Conservation (phyloP, 108 stramenopile genomes). For the Nitzschia sp. region DNA sequence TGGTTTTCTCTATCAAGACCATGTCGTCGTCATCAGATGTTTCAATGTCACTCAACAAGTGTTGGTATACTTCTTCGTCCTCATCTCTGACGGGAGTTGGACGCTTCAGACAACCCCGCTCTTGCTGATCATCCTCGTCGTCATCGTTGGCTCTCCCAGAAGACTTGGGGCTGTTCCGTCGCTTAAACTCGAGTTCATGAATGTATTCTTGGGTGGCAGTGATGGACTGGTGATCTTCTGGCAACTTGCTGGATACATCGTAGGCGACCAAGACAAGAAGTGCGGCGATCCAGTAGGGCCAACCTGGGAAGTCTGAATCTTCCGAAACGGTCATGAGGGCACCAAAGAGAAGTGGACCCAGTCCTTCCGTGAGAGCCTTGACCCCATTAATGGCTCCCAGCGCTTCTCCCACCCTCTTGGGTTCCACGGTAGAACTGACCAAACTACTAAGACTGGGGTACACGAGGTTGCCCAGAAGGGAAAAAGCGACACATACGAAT, state of each 20-base stretch:
- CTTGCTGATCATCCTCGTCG: not conserved
- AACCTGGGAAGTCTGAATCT: constrained; percentile 65
- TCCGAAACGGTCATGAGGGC: constrained; percentile 76
- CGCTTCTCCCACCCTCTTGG: constrained; percentile 85
- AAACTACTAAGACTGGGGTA: constrained; percentile 88
- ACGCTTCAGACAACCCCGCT: not conserved
- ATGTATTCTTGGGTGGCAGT: constrained; percentile 39
- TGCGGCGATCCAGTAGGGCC: constrained; percentile 64
- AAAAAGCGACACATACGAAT: constrained; percentile 81
- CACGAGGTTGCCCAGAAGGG: constrained; percentile 87
- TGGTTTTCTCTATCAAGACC: not conserved
- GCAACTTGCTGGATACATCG: constrained; percentile 43
- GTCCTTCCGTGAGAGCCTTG: constrained; percentile 92
- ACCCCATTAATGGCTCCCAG: constrained; percentile 94
- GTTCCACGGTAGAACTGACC: constrained; percentile 81
- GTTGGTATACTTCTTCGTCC: constrained; percentile 37
- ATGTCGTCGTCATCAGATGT: constrained; percentile 23
- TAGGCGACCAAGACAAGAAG: constrained; percentile 55
- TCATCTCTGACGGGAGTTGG: constrained; percentile 15
- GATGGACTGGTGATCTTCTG: constrained; percentile 31
- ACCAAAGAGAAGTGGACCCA: constrained; percentile 81
- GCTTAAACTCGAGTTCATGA: constrained; percentile 54
- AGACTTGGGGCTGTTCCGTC: constrained; percentile 5
- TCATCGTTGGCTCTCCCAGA: not conserved
- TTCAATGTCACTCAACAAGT: constrained; percentile 35